These are phyloP conservation scores for Umbellularia californica DNA, from an alignment of 164 flowering plant species.

Conservation along the genomic window DNA sequence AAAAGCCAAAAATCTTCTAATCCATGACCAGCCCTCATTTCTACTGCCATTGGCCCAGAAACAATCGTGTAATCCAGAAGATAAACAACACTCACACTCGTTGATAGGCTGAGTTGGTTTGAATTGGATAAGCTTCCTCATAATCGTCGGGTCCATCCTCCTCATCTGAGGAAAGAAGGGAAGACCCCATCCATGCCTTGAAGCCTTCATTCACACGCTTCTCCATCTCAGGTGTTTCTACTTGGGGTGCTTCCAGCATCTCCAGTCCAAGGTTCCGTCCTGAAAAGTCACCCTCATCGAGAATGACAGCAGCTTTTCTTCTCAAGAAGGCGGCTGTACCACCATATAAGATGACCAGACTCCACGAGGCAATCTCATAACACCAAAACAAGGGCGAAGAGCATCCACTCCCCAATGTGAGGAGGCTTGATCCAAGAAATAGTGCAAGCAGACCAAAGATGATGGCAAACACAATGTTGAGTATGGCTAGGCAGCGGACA, in stretches of 20 bases:
- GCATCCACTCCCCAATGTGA: constrained; percentile 84
- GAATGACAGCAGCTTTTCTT: constrained; percentile 73
- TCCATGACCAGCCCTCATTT: neutral
- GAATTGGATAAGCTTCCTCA: constrained; percentile 33
- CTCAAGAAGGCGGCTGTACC: constrained; percentile 69
- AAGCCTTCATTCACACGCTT: constrained; percentile 86
- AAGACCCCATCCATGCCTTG: constrained; percentile 94
- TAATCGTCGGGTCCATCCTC: constrained; percentile 72
- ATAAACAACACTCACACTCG: neutral
- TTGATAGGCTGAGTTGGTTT: constrained; percentile 32
- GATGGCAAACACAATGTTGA: constrained; percentile 63
- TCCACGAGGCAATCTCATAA: constrained; percentile 82
- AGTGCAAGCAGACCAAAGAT: constrained; percentile 76
- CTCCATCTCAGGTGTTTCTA: constrained; percentile 73
- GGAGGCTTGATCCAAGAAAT: constrained; percentile 81
- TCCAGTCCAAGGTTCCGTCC: constrained; percentile 69
- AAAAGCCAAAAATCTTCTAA: neutral
- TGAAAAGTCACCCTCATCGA: constrained; percentile 57
- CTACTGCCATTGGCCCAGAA: neutral
- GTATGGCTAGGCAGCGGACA: constrained; percentile 80
- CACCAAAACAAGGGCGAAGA: constrained; percentile 88
- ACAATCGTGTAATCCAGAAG: neutral
- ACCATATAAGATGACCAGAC: constrained; percentile 68
- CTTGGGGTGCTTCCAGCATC: constrained; percentile 72
- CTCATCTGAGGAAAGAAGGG: constrained; percentile 90